Conservation (phyloP, 2,329 filamentous ascomycete genomes). For the Hymenoscyphus fraxineus region DNA sequence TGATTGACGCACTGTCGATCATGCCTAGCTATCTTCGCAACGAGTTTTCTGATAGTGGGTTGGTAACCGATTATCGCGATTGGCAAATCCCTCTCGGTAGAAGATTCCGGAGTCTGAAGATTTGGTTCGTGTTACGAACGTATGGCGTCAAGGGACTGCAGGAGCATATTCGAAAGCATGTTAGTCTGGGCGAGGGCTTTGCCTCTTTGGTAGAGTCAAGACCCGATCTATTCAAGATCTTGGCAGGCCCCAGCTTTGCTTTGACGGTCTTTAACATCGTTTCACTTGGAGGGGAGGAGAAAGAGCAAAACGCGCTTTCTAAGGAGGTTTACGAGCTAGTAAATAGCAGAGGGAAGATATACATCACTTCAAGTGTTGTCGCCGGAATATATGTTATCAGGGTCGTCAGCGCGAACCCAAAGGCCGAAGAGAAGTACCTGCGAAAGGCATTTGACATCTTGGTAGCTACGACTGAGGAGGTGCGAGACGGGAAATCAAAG, state of each 20-base stretch:
- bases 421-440: conserved; percentile 69
- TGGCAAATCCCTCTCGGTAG: conserved; percentile 95
- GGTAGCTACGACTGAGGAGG: conserved; percentile 41
- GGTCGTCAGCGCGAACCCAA: conserved; percentile 69
- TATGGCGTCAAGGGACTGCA: conserved; percentile 77
- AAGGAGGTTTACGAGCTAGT: conserved; percentile 72
- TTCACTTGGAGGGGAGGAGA: conserved; percentile 37
- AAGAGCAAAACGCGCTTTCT: conserved; percentile 63
- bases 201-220: conserved; percentile 54
- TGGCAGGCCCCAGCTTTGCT: conserved; percentile 72
- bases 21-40: conserved; percentile 81
- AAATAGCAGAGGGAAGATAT: conserved; percentile 72
- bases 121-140: conserved; percentile 88
- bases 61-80: conserved; percentile 93
- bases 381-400: conserved; percentile 74
- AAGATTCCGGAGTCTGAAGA: conserved; percentile 82
- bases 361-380: conserved; percentile 74
- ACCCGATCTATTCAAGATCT: conserved; percentile 69
- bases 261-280: conserved; percentile 72
- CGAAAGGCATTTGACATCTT: conserved; percentile 71
- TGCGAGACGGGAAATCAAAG: conserved; percentile 23
- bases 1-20: conserved; percentile 77
- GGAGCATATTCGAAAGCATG: conserved; percentile 65
- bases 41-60: conserved; percentile 70
- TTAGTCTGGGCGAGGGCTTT: conserved; percentile 69